Conservation (phyloP, 148 eudicot species). For the Rhododendron henanense region DNA sequence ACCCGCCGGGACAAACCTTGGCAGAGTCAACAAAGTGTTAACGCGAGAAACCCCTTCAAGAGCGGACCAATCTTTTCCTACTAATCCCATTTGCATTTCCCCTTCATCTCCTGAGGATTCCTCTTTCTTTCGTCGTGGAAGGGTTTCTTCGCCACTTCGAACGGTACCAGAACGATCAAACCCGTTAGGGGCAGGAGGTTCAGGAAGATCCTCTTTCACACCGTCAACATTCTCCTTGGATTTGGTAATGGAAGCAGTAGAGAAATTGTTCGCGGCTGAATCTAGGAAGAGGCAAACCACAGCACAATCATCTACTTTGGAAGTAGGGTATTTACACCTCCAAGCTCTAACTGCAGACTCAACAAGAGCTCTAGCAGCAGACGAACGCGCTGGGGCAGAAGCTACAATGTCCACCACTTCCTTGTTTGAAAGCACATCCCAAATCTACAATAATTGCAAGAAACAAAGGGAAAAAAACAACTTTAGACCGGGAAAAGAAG, state of each 20-base stretch:
- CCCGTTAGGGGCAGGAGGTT: conserved; percentile 17
- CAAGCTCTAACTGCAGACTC: conserved; percentile 80
- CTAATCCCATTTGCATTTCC: conserved; percentile 19
- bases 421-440: conserved; percentile 90
- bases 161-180: conserved; percentile 29
- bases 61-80: conserved; percentile 60
- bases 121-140: conserved; percentile 20
- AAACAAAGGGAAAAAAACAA: neutral
- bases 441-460: conserved; percentile 39
- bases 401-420: conserved; percentile 76
- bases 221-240: conserved; percentile 25
- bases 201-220: conserved; percentile 17
- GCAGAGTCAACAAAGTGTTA: conserved; percentile 64
- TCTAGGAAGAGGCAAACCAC: conserved; percentile 83
- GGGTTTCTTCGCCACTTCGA: conserved; percentile 25
- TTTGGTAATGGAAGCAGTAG: conserved; percentile 32
- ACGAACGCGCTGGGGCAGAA: conserved; percentile 46
- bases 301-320: conserved; percentile 93
- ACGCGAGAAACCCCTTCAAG: conserved; percentile 82
- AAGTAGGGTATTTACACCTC: conserved; percentile 78
- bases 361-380: conserved; percentile 63
- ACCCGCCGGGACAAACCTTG: conserved; percentile 53
- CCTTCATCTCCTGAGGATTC: conserved; percentile 24
- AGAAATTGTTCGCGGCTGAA: conserved; percentile 25
- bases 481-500: neutral